Base-by-base conservation (phyloP, 208 protist genomes). In the Trypanosoma lewisi region DNA sequence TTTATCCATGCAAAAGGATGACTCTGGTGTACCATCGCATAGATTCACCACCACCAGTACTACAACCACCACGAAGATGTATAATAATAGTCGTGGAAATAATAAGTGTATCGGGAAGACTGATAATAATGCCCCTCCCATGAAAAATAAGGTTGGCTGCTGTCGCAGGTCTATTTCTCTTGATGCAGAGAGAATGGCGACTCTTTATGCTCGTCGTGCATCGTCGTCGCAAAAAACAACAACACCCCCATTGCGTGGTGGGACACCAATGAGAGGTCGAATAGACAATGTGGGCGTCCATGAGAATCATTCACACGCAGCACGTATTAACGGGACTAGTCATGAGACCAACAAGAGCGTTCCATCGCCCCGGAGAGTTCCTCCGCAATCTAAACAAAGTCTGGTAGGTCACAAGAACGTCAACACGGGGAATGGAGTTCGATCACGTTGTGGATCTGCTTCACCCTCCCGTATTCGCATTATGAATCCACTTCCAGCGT, bases 151-250 rank as follows among this genome's bases (percentile, higher is more conserved):
- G 9, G 23, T 39, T 30, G 54, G 54, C 19, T 23, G 37, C 25
- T 23, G 37, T 25, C n/a, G 61, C 19, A 45, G 61, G 31, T 50
- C 61, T 19, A 19, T 67, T 51, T 67, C 61, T 27, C 9, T 58
- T 37, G 61, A 57, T 28, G 61, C 61, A 0, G 50, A 67, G 25
- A 56, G 50, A 51, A 67, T 67, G 61, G 50, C 61, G 27, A 27
- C 36, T 27, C 41, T 56, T 31, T 67, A 67, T 58, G 33, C 33
- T 11, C 37, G 37, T 12, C 53, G 33, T 54, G 47, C 58, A n/a
- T 64, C 48, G 30, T 64, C 58, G 27, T 64, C 47, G 16, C 23
- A 27, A 21, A 55, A 44, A 34, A 53, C 33, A n/a, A n/a, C n/a
- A n/a, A n/a, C n/a, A n/a, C n/a, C n/a, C n/a, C n/a, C n/a, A 0